These are phyloP conservation scores for Dalechampia spathulata DNA, from an alignment of 441 rosid genomes.

Conservation along the genomic window DNA sequence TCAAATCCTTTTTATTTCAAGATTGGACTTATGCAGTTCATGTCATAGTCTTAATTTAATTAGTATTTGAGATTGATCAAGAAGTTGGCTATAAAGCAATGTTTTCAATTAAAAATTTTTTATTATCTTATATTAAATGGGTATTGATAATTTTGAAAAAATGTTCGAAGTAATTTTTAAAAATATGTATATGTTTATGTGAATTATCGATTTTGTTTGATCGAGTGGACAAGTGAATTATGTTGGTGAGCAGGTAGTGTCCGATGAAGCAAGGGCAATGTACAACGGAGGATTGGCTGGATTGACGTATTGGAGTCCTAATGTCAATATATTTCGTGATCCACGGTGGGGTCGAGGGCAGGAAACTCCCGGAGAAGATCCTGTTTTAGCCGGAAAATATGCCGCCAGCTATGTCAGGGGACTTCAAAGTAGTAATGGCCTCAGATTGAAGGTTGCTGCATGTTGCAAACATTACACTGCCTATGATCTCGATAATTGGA, in stretches of 20 bases:
- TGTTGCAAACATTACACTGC: slow-evolving; percentile 95
- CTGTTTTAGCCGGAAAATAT: slow-evolving; percentile 60
- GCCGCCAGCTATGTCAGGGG: slow-evolving; percentile 84
- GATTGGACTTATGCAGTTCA: too few relatives aligned
- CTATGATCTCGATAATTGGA: slow-evolving; percentile 94
- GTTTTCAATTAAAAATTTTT: too few relatives aligned
- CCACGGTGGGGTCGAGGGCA: slow-evolving; percentile 99
- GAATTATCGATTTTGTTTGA: too few relatives aligned
- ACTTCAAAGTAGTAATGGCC: slow-evolving; percentile 59
- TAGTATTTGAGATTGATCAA: too few relatives aligned
- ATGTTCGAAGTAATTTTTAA: too few relatives aligned
- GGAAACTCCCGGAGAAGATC: slow-evolving; percentile 98
- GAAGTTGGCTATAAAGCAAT: too few relatives aligned
- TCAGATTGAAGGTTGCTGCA: slow-evolving; percentile 82
- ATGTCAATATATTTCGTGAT: slow-evolving; percentile 82
- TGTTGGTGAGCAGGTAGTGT: slow-evolving; percentile 84
- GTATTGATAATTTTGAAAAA: too few relatives aligned
- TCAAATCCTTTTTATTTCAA: too few relatives aligned
- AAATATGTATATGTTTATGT: too few relatives aligned
- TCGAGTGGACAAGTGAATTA: too few relatives aligned
- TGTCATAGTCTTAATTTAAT: too few relatives aligned
- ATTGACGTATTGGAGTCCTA: slow-evolving; percentile 95
- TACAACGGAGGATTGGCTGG: slow-evolving; percentile 87
- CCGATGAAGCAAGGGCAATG: slow-evolving; percentile 97
- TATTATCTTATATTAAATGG: too few relatives aligned